Base-by-base conservation (phyloP, 2,329 filamentous ascomycete species). In the Exophiala spinifera region DNA sequence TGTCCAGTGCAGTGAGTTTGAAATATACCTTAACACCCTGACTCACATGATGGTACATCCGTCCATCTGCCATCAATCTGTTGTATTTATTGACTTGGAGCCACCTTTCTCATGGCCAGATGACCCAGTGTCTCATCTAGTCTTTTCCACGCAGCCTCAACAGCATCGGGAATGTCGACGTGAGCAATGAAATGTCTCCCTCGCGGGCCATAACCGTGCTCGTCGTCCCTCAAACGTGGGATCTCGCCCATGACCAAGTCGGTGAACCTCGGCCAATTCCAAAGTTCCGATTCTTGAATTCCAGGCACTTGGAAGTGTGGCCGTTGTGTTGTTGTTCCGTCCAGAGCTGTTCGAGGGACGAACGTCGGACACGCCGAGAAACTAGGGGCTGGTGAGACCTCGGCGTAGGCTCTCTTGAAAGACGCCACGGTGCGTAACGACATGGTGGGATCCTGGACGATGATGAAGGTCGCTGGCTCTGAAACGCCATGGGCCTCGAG, bases 361-460 rank as follows among this genome's bases (percentile, higher is more conserved):
- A 72, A 68, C 2, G 65, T 57, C 1, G 70, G 70, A 55, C 66
- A 71, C 33, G 63, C 62, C 10, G 59, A n/a, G 42, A 74, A 64
- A 1, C 49, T 52, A 0, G 68, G 65, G 1, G 57, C 28, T 0
- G 4, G 33, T 5, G 46, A 34, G 3, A 59, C 10, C 21, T 66
- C 60, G 4, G 64, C 61, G 52, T 72, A 77, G 0, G 62, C 65
- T 54, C 71, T 72, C 45, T 70, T 57, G 47, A 77, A 77, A 2
- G 72, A 72, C 2, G 71, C 71, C 1, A 67, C 63, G 0, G 75
- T 76, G 8, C 74, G 63, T 21, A 69, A 57, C 42, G 69, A 68
- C 75, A 77, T 77, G 0, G 75, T 77, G 0, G 75, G 73, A 59
- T 77, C 75, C 57, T 77, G 75, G 8, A 74, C 66, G 11, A 77